Evolutionary conservation across 1,284 basidiomycete species (phyloP), one percentile per base, ranked within the genome.

Genomic region (Tilletia horrida): DNA sequence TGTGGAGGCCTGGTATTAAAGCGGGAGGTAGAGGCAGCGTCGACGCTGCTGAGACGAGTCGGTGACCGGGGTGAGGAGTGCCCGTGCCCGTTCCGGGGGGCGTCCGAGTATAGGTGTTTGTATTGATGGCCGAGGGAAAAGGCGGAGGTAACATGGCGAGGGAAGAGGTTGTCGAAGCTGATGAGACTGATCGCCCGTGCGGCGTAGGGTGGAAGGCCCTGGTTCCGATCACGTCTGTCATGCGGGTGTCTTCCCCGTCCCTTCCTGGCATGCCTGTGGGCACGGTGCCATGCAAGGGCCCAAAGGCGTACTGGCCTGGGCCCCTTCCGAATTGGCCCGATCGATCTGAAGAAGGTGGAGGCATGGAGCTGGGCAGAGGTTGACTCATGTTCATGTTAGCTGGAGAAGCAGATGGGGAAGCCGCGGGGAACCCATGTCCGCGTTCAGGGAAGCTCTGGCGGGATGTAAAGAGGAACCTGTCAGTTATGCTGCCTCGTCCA

Each of bases 171-270:
- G 50, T 40, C 18, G 55, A 35, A 27, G 55, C 23, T 18, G 16
- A 48, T 23, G 45, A 48, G 16, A 23, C 16, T 11, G 27, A 35
- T 59, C 55, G 55, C 13, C 55, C 55, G 31, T 59, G 14, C 35
- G 55, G 31, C 11, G 35, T 40, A 40, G 35, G 35, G 11, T 40
- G 35, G 35, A 40, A 40, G 35, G 35, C 35, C 35, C 35, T 40
- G 35, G 35, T 6, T 11, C 35, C 35, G 35, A 6, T 40, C 6
- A 21, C 55, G 21, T 59, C 55, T 8, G 27, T 16, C 55, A 59
- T 59, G 31, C 55, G 55, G 9, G 55, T 29, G 31, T 59, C 55
- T 9, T 59, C 55, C 9, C 55, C 55, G 9, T 59, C 55, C 14
- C 55, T 25, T 21, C 52, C 52, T 8, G 18, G 6, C 27, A n/a